Base-by-base conservation (phyloP, 1,139 yeast genomes). In the Oligophagozyma castellii region DNA sequence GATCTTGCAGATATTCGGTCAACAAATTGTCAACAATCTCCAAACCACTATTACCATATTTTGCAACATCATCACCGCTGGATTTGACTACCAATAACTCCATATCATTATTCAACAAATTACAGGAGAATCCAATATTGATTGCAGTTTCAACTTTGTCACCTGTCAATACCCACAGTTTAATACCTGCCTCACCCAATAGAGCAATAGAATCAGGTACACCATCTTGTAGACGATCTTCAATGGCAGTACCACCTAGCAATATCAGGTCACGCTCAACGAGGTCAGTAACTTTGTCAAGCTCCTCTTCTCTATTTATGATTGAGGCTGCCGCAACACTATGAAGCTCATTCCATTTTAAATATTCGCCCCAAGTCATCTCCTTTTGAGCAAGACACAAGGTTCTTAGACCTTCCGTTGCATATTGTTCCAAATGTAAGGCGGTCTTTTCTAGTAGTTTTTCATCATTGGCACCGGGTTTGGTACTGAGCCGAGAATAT, bases 141-240 rank as follows among this genome's bases (percentile, higher is more conserved):
- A 89, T 89, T 7, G 98, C 98, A 18, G 98, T 89, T 57, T 89
- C 98, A 29, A 89, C 92, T 57, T 86, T 80, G 56, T 89, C 98
- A 55, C 98, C 98, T 7, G 98, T 89, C 34, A 89, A 65, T 22
- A 89, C 96, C 98, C 98, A 89, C 33, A 89, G 62, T 55, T 89
- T 89, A 41, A 89, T 80, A 46, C 98, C 98, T 5, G 96, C 98
- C 43, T 74, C 70, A n/a, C 77, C 81, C 34, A 89, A 66, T 29
- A 79, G 58, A 10, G 84, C 76, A 53, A 89, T 89, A 3, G 96
- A 71, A 40, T 83, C 93, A 1, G 98, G 96, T n/a, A 89, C 98
- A 51, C 98, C 98, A 36, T 76, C 83, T 59, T 89, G 98, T 35
- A 89, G 65, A 44, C 95, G 67, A 57, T 89, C 98, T 55, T 89